Conservation (phyloP, 2,329 filamentous ascomycete species). For the Stagonosporopsis cucurbitacearum region DNA sequence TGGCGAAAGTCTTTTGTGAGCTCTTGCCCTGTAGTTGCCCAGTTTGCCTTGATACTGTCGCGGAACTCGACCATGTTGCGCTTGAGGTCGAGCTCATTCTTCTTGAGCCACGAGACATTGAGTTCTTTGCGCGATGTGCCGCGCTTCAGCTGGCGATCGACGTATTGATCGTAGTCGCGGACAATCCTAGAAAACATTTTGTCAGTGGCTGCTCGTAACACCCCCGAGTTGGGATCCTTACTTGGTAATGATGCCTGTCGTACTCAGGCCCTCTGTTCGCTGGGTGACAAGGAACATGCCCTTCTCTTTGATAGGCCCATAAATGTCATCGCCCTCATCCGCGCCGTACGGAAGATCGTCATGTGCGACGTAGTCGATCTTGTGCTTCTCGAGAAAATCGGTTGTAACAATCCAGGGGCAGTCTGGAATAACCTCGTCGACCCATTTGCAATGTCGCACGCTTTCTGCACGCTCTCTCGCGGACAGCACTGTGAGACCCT, state of each 20-base stretch:
- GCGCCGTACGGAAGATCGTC: slow-evolving; percentile 96
- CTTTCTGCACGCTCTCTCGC: slow-evolving; percentile 93
- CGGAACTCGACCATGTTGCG: slow-evolving; percentile 92
- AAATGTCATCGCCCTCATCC: slow-evolving; percentile 96
- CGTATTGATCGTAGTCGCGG: slow-evolving; percentile 98
- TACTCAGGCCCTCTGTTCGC: slow-evolving; percentile 95
- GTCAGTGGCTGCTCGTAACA: slow-evolving; percentile 19
- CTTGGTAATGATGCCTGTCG: slow-evolving; percentile 98
- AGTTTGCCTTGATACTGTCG: slow-evolving; percentile 94
- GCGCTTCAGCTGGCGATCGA: slow-evolving; percentile 91
- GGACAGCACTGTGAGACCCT: slow-evolving; percentile 92
- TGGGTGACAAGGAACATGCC: slow-evolving; percentile 98
- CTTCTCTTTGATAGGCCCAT: slow-evolving; percentile 88
- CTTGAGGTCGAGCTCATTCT: slow-evolving; percentile 98
- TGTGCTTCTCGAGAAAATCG: slow-evolving; percentile 81
- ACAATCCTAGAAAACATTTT: slow-evolving; percentile 80
- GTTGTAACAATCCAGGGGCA: slow-evolving; percentile 94
- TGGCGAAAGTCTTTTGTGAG: slow-evolving; percentile 87
- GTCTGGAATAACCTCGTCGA: slow-evolving; percentile 96
- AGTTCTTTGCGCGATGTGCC: slow-evolving; percentile 94
- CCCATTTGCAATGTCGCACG: slow-evolving; percentile 96
- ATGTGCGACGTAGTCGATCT: slow-evolving; percentile 97
- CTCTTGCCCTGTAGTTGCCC: slow-evolving; percentile 94
- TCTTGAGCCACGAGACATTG: slow-evolving; percentile 99
- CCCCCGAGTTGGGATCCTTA: slow-evolving; percentile 52